Percentiles rank a stretch among this genome's conserved stretches.
Conservation (phyloP, 2,329 filamentous ascomycete species). For the Pestalotiopsis sp. region DNA sequence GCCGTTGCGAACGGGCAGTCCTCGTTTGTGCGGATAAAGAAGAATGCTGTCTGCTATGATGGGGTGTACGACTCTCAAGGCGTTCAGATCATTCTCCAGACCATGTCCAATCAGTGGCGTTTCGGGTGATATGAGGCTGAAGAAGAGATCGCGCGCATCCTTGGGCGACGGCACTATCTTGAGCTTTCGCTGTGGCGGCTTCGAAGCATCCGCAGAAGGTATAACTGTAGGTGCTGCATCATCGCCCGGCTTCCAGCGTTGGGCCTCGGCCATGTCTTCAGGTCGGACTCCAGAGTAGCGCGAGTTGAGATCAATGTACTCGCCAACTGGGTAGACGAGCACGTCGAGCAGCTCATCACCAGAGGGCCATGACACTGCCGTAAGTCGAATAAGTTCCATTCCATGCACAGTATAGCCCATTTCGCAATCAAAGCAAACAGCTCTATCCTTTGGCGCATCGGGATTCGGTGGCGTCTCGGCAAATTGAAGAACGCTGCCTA, state of each 20-base stretch:
- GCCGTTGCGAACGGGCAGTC: constrained; percentile 74
- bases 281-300: constrained; percentile 85
- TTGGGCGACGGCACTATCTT: constrained; percentile 75
- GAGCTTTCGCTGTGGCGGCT: constrained; percentile 45
- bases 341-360: constrained; percentile 78
- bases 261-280: constrained; percentile 71
- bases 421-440: constrained; percentile 90
- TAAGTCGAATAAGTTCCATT: constrained; percentile 86
- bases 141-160: constrained; percentile 74
- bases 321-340: constrained; percentile 79
- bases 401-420: constrained; percentile 94
- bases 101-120: constrained; percentile 92
- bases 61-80: constrained; percentile 79
- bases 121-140: constrained; percentile 69
- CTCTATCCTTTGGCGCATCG: constrained; percentile 50
- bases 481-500: constrained; percentile 81
- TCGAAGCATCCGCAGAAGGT: constrained; percentile 21
- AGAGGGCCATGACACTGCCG: constrained; percentile 82
- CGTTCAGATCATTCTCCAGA: constrained; percentile 92
- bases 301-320: constrained; percentile 87
- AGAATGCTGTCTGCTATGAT: constrained; percentile 83
- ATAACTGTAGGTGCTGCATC: constrained; percentile 26
- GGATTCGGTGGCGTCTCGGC: constrained; percentile 71
- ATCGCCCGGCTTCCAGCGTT: constrained; percentile 47
- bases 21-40: constrained; percentile 75